Conservation (phyloP, 495 filamentous ascomycete genomes). For the Penicillium lividum region DNA sequence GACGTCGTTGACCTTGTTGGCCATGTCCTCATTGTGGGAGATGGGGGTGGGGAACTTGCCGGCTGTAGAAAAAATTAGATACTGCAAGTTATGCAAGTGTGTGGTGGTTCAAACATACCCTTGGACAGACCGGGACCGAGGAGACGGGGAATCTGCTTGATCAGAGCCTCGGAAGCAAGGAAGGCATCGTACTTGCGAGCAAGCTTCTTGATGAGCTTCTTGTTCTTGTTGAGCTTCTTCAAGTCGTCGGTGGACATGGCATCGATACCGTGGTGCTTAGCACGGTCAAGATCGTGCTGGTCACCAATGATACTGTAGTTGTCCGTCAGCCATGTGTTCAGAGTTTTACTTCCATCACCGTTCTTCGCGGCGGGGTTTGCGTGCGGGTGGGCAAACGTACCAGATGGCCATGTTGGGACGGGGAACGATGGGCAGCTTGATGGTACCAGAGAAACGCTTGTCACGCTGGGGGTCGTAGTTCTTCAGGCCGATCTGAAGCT, state of each 20-base stretch:
- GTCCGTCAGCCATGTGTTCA: conserved; percentile 15
- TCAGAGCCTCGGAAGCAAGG: conserved; percentile 89
- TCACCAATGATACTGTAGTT: conserved; percentile 83
- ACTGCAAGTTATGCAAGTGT: background rate
- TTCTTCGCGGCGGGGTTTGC: background rate
- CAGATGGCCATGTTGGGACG: conserved; percentile 95
- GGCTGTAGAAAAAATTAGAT: conserved; percentile 52
- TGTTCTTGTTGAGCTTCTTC: conserved; percentile 99
- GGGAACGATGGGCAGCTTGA: conserved; percentile 87
- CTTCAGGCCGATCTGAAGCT: conserved; percentile 98
- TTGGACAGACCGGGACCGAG: conserved; percentile 97
- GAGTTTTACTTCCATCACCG: background rate
- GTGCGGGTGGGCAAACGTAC: conserved; percentile 43
- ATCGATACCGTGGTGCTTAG: conserved; percentile 95
- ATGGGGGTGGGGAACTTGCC: conserved; percentile 99
- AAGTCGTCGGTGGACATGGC: conserved; percentile 97
- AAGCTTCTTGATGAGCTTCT: conserved; percentile 99
- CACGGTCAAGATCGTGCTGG: conserved; percentile 99
- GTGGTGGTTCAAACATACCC: conserved; percentile 46
- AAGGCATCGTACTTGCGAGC: conserved; percentile 99
- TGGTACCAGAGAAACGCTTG: conserved; percentile 99
- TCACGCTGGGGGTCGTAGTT: conserved; percentile 99
- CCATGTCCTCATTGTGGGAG: conserved; percentile 91
- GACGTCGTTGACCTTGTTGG: conserved; percentile 93
- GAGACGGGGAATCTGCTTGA: conserved; percentile 99